A percentile compares a stretch with the other conserved stretches of the same genome.
These are phyloP conservation scores for Eutypella sp. DNA, from an alignment of 2,329 filamentous ascomycete species.

Conservation along the genomic window DNA sequence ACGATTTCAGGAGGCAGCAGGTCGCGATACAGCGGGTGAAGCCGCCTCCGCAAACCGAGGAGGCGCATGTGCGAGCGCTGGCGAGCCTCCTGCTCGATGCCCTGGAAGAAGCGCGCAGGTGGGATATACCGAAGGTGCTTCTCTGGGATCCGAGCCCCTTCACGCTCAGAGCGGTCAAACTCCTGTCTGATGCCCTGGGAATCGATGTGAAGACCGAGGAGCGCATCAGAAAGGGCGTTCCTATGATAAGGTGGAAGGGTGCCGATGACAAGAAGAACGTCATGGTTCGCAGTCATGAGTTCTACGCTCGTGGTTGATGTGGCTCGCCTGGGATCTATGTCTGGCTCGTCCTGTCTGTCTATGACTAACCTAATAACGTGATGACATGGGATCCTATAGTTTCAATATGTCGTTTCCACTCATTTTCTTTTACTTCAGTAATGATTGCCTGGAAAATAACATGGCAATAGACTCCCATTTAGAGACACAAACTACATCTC, in stretches of 20 bases:
- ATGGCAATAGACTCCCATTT: too few relatives aligned
- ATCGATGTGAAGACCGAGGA: constrained; percentile 7
- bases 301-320: constrained; percentile 14
- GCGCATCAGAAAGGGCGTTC: constrained; percentile 5
- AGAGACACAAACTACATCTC: too few relatives aligned
- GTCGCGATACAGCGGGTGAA: constrained; percentile 12
- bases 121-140: constrained; percentile 5
- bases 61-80: not conserved
- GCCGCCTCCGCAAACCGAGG: not conserved
- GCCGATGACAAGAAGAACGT: constrained; percentile 3
- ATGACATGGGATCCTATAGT: too few relatives aligned
- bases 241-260: constrained; percentile 12
- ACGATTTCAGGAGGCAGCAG: constrained; percentile 9
- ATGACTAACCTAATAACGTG: too few relatives aligned
- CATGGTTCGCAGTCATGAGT: constrained; percentile 10
- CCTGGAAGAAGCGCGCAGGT: constrained; percentile 12
- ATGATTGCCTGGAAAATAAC: too few relatives aligned
- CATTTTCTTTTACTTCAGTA: too few relatives aligned
- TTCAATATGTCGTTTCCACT: too few relatives aligned
- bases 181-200: constrained; percentile 1
- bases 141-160: constrained; percentile 11
- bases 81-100: constrained; percentile 13
- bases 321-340: not conserved
- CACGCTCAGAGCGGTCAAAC: constrained; percentile 3
- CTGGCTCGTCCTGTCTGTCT: not conserved